Base-by-base conservation (phyloP, 2,329 filamentous ascomycete genomes). In the Pleomassaria siparia region DNA sequence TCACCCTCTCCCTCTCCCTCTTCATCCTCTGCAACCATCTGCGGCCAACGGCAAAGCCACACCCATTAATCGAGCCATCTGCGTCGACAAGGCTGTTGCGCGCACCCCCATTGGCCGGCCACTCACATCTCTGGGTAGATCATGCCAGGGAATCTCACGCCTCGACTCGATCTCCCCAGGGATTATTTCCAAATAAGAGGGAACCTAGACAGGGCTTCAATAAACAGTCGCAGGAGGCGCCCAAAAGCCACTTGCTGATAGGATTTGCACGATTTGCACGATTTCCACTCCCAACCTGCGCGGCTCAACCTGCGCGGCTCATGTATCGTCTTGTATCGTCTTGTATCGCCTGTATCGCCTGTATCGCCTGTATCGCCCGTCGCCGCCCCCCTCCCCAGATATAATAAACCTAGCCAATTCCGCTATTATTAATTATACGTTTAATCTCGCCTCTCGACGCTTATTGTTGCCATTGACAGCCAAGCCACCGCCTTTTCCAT, bases 151-250 rank as follows among this genome's bases (percentile, higher is more conserved):
- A 43, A 46, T 43, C 40, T 41, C 43, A 55, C 59, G 61, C 55
- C 50, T 55, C 43, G 46, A 50, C 42, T 54, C 49, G 62, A 67
- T 69, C 57, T 48, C 43, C 59, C 52, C 59, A 60, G 53, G 63
- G 59, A 60, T 63, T 41, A 54, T 64, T 65, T 59, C 57, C 60
- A 59, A 64, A 61, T 5, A 55, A 52, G 44, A 50, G 51, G 56
- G 46, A 54, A 55, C 50, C 40, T 50, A 49, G 51, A 40, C 48
- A 50, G 43, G 53, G 57, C 59, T 59, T 62, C 63, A 63, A 62
- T 67, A 58, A 51, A 52, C 47, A 41, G 43, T 56, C 44, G 51
- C 55, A 53, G 58, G 58, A 65, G 61, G 61, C 61, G 62, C 55
- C 62, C 61, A 59, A n/a, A 65, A 62, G 58, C 65, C 60, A 63